A percentile compares a stretch with the other conserved stretches of the same genome.
Evolutionary conservation across 768 basidiomycete genomes (phyloP).

Genomic region (Auriscalpium microsporum): DNA sequence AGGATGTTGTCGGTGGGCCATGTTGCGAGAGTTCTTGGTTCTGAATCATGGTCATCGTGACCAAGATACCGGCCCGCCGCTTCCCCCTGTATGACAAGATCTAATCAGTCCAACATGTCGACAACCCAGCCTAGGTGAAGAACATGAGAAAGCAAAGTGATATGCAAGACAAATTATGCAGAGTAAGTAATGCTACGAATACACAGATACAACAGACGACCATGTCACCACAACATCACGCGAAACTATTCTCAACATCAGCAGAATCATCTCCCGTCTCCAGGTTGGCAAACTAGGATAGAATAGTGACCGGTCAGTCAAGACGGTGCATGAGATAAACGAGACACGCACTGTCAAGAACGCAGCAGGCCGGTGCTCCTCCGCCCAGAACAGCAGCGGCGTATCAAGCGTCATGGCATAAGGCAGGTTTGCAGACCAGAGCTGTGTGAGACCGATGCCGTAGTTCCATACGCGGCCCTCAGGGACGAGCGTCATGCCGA

Average conservation of each 20-base stretch:
- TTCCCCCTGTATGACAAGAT: too few relatives aligned
- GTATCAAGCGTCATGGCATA: conserved; percentile 86
- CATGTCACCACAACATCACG: conserved; percentile 35
- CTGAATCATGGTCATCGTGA: too few relatives aligned
- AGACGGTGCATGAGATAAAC: background rate
- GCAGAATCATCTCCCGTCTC: conserved; percentile 90
- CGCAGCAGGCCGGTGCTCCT: conserved; percentile 88
- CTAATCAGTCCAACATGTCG: too few relatives aligned
- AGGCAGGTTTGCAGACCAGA: conserved; percentile 76
- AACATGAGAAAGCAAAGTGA: too few relatives aligned
- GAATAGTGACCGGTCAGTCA: background rate
- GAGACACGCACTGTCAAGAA: conserved; percentile 71
- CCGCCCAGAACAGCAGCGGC: conserved; percentile 93
- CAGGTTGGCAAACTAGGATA: conserved; percentile 71
- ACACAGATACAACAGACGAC: background rate
- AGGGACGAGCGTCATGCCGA: conserved; percentile 92
- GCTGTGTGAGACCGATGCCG: conserved; percentile 85
- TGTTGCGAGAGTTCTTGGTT: too few relatives aligned
- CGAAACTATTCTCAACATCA: conserved; percentile 92
- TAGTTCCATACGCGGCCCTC: conserved; percentile 97
- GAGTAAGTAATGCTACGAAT: background rate
- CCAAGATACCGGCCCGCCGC: too few relatives aligned
- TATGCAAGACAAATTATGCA: background rate
- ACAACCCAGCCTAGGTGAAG: too few relatives aligned
- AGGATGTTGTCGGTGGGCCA: too few relatives aligned